Evolutionary conservation across 2,329 filamentous ascomycete species (phyloP), one percentile per base, ranked within the genome.

Genomic region (Scedosporium minutisporum): DNA sequence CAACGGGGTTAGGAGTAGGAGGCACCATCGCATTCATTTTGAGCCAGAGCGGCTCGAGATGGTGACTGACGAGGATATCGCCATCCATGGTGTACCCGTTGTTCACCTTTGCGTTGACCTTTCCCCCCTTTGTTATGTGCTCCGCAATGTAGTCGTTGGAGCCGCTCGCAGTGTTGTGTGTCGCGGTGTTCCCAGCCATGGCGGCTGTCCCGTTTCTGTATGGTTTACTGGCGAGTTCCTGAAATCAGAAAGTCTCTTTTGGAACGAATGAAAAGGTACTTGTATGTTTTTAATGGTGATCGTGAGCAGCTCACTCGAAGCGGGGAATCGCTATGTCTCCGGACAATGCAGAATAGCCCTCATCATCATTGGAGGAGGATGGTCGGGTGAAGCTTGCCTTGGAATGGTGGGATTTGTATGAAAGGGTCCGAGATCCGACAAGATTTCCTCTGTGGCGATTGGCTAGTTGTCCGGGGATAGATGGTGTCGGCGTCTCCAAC

Each of bases 11-110:
- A 1, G 80, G 80, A 0, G 69, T 69, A 0, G 76, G 76, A 2
- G 80, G 78, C 14, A 80, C 80, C 65, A 81, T 74, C 27, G 67
- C 68, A 41, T 69, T 70, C 78, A 82, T 82, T 55, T 79, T 75
- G 3, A 73, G 73, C 80, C 80, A 82, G 4, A 83, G 67, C 0
- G 80, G 80, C 64, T 74, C 73, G 3, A 74, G 57, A 62, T 74
- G 65, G 53, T 72, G 67, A 0, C 69, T 63, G 1, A 72, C 71
- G 4, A 75, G 67, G 25, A 73, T 66, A 59, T 70, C 73, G 14
- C 68, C 65, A 58, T 68, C 62, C 71, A 73, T 72, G 61, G n/a
- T 48, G 44, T 18, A 16, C 23, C 38, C 25, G 6, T 41, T 7
- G 9, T 27, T 55, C 6, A 55, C 21, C 23, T 55, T 42, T 38